Evolutionary conservation across 2,329 filamentous ascomycete species (phyloP).

Genomic region (Helminthosporium solani): DNA sequence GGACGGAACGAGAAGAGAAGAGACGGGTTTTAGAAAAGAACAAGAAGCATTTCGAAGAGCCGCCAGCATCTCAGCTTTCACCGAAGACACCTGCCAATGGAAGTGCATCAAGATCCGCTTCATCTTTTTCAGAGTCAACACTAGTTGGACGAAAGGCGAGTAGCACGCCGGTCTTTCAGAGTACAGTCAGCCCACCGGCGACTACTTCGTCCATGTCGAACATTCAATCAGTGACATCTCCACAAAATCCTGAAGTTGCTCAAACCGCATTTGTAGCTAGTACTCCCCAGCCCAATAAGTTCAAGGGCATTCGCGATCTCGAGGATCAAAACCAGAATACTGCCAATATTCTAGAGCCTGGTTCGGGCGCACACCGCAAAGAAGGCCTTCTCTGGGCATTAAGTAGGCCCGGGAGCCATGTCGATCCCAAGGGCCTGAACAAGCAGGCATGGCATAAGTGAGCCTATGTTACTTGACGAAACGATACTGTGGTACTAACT

Average conservation of each 20-base stretch:
- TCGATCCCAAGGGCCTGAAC: conserved; percentile 91
- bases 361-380: conserved; percentile 70
- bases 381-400: conserved; percentile 94
- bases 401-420: conserved; percentile 88
- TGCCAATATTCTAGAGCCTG: conserved; percentile 48
- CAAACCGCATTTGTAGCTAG: conserved; percentile 26
- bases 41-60: conserved; percentile 53
- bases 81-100: conserved; percentile 27
- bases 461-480: conserved; percentile 37
- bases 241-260: conserved; percentile 32
- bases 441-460: conserved; percentile 99
- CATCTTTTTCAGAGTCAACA: conserved; percentile 26
- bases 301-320: conserved; percentile 89
- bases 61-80: conserved; percentile 21
- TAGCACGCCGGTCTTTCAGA: conserved; percentile 37
- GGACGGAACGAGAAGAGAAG: conserved; percentile 95
- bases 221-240: conserved; percentile 24
- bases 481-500: conserved; percentile 26
- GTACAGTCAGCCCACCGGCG: conserved; percentile 34
- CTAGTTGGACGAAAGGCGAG: conserved; percentile 34
- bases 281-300: conserved; percentile 56
- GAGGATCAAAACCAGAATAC: conserved; percentile 70
- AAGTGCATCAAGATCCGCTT: conserved; percentile 20
- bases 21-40: conserved; percentile 85
- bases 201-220: conserved; percentile 22